Percentiles rank a stretch among this genome's conserved stretches.
These are phyloP conservation scores for Dactylellina drechsleri DNA, from an alignment of 2,329 filamentous ascomycete species.

Conservation along the genomic window DNA sequence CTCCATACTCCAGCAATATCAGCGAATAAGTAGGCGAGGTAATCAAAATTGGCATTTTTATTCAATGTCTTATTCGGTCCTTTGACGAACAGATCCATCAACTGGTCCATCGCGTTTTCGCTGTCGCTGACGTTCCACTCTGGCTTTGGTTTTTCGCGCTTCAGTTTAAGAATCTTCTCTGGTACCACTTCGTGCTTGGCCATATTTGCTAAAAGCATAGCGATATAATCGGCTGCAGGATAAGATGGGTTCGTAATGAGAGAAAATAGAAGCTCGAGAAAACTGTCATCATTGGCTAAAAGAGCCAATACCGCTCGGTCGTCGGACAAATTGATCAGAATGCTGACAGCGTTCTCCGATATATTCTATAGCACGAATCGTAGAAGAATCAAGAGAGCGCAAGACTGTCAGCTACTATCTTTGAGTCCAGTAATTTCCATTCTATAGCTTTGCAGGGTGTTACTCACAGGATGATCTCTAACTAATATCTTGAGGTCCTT, in stretches of 20 bases:
- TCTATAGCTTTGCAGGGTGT: background rate
- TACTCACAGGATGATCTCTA: slow-evolving; percentile 79
- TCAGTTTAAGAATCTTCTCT: slow-evolving; percentile 37
- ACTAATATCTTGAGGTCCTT: slow-evolving; percentile 88
- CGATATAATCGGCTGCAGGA: slow-evolving; percentile 81
- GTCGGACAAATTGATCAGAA: slow-evolving; percentile 84
- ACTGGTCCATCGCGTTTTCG: slow-evolving; percentile 81
- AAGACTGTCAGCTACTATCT: background rate
- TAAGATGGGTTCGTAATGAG: slow-evolving; percentile 80
- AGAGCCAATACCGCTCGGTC: slow-evolving; percentile 79
- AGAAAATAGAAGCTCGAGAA: slow-evolving; percentile 77
- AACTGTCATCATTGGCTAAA: slow-evolving; percentile 80
- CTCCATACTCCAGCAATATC: slow-evolving; percentile 76
- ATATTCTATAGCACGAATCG: slow-evolving; percentile 20
- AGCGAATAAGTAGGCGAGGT: slow-evolving; percentile 92
- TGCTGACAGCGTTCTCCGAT: slow-evolving; percentile 79
- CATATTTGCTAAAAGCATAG: slow-evolving; percentile 94
- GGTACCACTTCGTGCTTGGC: slow-evolving; percentile 81
- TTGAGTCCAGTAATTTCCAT: background rate
- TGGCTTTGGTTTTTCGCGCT: slow-evolving; percentile 68
- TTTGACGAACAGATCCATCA: slow-evolving; percentile 96
- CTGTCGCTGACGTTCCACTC: slow-evolving; percentile 78
- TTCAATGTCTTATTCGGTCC: slow-evolving; percentile 85
- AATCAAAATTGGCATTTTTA: slow-evolving; percentile 86
- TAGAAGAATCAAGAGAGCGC: background rate